Percentiles rank a stretch among this genome's conserved stretches.
Evolutionary conservation across 768 basidiomycete genomes (phyloP).

Genomic region (Suillus subalutaceus): DNA sequence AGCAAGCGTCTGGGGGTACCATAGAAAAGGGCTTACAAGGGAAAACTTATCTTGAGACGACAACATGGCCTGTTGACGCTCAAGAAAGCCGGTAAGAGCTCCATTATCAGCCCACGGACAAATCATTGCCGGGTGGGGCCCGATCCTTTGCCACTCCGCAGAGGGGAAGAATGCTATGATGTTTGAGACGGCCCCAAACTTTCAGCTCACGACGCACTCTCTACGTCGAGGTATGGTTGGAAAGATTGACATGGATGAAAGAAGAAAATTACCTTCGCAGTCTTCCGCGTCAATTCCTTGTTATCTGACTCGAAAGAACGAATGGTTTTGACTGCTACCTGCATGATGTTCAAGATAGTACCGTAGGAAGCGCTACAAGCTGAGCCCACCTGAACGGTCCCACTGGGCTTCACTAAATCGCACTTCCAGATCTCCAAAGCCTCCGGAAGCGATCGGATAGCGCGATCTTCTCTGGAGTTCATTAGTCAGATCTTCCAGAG

Average conservation of each 20-base stretch:
- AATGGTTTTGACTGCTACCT: conserved; percentile 11
- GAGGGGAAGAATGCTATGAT: no score
- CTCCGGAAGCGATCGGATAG: conserved; percentile 10
- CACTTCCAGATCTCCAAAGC: conserved; percentile 33
- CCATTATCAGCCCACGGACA: no score
- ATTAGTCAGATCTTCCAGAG: neutral
- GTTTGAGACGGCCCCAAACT: no score
- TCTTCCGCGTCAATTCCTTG: neutral
- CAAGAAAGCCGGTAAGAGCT: no score
- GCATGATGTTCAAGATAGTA: neutral
- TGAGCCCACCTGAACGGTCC: neutral
- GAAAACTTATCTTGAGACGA: no score
- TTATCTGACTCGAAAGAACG: neutral
- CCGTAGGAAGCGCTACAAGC: neutral
- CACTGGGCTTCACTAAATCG: conserved; percentile 5
- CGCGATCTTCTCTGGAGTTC: neutral
- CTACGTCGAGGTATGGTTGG: neutral
- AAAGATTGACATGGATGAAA: neutral
- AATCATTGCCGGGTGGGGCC: no score
- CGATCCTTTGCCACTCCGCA: no score
- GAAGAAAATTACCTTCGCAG: conserved; percentile 10
- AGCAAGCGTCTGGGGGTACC: no score
- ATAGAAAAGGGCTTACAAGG: no score
- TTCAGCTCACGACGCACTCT: no score
- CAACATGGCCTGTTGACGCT: no score